Evolutionary conservation across 257 asterid genomes (phyloP).

Genomic region (Nicotiana tomentosiformis): DNA sequence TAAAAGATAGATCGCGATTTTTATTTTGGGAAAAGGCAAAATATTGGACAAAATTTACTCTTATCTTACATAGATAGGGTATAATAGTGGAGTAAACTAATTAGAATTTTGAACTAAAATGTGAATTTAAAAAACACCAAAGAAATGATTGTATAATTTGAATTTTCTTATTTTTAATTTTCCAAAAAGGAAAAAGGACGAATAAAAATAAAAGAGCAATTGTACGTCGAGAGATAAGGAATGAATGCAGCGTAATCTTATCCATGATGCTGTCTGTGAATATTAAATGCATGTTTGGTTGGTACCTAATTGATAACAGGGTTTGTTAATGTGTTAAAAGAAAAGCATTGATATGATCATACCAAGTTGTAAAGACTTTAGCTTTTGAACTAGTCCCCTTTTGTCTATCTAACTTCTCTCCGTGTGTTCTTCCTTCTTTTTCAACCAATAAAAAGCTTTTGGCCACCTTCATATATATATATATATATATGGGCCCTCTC

Average conservation of each 20-base stretch:
- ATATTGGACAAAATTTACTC: not conserved
- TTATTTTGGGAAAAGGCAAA: not conserved
- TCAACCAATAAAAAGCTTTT: constrained; percentile 1
- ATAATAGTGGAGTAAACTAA: too few relatives aligned
- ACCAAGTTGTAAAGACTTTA: constrained; percentile 31
- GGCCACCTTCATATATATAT: not conserved
- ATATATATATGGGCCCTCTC: not conserved
- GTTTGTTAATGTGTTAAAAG: not conserved
- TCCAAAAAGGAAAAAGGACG: too few relatives aligned
- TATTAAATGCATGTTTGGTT: constrained; percentile 12
- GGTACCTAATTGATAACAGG: constrained; percentile 1
- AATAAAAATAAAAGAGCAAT: too few relatives aligned
- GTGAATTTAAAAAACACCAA: too few relatives aligned
- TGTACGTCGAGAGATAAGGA: not conserved
- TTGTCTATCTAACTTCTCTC: not conserved
- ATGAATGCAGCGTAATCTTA: constrained; percentile 4
- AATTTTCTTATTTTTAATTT: too few relatives aligned
- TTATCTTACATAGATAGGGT: too few relatives aligned
- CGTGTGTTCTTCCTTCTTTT: not conserved
- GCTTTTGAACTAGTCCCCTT: constrained; percentile 13
- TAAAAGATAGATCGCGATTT: too few relatives aligned
- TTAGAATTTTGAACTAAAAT: not conserved
- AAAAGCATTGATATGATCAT: constrained; percentile 13
- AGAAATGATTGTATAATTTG: not conserved
- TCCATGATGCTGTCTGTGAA: constrained; percentile 18